These are phyloP conservation scores for Mycena vulgaris DNA, from an alignment of 768 basidiomycete species.

Conservation along the genomic window DNA sequence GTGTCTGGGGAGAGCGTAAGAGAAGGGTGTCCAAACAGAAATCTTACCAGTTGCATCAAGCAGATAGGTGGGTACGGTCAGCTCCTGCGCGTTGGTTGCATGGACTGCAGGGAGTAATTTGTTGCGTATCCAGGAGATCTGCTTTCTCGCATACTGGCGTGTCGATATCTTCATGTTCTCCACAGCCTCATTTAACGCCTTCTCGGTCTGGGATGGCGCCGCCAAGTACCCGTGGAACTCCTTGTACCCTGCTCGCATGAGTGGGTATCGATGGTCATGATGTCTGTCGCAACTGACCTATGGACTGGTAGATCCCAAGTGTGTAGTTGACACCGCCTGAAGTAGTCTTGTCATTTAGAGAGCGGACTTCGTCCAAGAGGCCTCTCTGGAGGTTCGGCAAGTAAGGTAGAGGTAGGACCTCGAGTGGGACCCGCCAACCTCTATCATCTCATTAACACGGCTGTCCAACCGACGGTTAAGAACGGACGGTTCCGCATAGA, in stretches of 20 bases:
- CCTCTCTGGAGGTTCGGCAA: slow-evolving; percentile 67
- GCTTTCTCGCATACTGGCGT: slow-evolving; percentile 91
- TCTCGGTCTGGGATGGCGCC: slow-evolving; percentile 55
- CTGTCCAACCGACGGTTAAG: slow-evolving; percentile 80
- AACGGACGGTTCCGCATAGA: slow-evolving; percentile 78
- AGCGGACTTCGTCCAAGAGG: slow-evolving; percentile 83
- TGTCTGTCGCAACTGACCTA: slow-evolving; percentile 70
- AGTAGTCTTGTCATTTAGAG: slow-evolving; percentile 53
- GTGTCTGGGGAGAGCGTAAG: slow-evolving; percentile 54
- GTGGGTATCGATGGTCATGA: slow-evolving; percentile 1
- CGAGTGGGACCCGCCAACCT: slow-evolving; percentile 61
- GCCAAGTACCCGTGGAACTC: slow-evolving; percentile 85
- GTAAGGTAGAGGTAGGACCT: slow-evolving; percentile 9
- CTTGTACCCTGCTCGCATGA: slow-evolving; percentile 79
- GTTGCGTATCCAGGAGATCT: slow-evolving; percentile 93
- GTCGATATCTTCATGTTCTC: slow-evolving; percentile 91
- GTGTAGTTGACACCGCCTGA: slow-evolving; percentile 69
- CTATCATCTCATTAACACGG: slow-evolving; percentile 92
- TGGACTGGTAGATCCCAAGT: slow-evolving; percentile 93
- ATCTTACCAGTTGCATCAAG: slow-evolving; percentile 78
- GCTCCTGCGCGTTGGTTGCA: slow-evolving; percentile 59
- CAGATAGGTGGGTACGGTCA: slow-evolving; percentile 61
- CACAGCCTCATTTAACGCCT: slow-evolving; percentile 68
- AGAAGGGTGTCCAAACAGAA: neutral
- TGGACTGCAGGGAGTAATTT: slow-evolving; percentile 85